phyloP scores from a whole-genome alignment of 1,284 basidiomycete genomes.

The Wallemia mellicola region DNA sequence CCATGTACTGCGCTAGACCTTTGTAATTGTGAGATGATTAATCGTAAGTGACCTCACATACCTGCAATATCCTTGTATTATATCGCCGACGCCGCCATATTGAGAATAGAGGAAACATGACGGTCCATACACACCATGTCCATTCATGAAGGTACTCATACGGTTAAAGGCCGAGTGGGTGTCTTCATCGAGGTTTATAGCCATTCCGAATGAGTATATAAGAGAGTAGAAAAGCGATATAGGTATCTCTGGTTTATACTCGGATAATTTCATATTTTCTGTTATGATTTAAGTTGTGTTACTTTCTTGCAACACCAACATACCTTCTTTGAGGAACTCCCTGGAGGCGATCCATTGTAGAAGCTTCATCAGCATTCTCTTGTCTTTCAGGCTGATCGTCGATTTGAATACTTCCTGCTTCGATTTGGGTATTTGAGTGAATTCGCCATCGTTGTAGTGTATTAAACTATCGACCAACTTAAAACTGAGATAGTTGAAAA shows the following conservation, averaged over 20 bases:
- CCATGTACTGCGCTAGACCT: background rate
- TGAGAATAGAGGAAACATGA: background rate
- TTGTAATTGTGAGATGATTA: background rate
- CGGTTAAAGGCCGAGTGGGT: background rate
- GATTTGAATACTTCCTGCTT: background rate
- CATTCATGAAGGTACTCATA: background rate
- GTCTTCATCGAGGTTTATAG: background rate
- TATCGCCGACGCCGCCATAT: background rate
- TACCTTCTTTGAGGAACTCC: no score
- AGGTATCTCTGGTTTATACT: background rate
- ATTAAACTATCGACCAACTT: background rate
- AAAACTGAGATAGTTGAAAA: background rate
- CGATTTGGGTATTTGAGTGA: background rate
- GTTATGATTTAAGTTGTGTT: background rate
- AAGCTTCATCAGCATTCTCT: background rate
- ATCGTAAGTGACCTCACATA: background rate
- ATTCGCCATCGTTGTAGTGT: background rate
- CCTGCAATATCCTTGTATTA: background rate
- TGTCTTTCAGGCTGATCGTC: background rate
- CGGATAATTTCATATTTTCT: background rate
- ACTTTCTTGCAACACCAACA: no score
- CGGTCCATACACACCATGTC: background rate
- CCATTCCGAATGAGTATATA: background rate
- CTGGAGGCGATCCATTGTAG: background rate
- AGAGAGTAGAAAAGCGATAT: background rate